Evolutionary conservation across 129 eudicot genomes (phyloP), one percentile per base, ranked within the genome.

Genomic region (Pulicaria dysenterica): DNA sequence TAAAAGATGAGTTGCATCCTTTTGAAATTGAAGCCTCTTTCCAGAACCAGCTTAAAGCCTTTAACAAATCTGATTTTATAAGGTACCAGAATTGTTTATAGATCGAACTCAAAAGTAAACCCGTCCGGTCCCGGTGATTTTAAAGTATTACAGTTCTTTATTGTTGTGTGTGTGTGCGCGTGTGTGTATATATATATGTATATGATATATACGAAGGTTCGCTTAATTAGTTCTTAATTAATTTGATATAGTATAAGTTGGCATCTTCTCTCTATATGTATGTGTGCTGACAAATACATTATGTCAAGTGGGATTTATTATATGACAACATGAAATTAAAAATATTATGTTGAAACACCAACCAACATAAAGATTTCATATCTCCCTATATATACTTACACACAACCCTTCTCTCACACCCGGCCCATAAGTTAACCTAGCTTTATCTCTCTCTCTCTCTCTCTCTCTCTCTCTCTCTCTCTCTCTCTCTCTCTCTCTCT

Each of bases 151-250:
- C n/a, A n/a, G n/a, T n/a, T n/a, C n/a, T n/a, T n/a, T n/a, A n/a
- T n/a, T n/a, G n/a, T n/a, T n/a, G n/a, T n/a, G n/a, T n/a, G n/a
- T n/a, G n/a, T n/a, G n/a, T n/a, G n/a, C n/a, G n/a, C n/a, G n/a
- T n/a, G n/a, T n/a, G n/a, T n/a, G n/a, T n/a, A n/a, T n/a, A 24
- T 24, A 24, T 24, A 24, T 24, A 24, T 24, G 2, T 24, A 24
- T 24, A 24, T n/a, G 31, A 24, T 2, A 19, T 56, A 76, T 56
- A 79, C 80, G 97, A 85, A 88, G 69, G 83, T 90, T 90, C 96
- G 31, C 31, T 84, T 41, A 62, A 82, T 76, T 77, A 62, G 83
- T 76, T 77, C 69, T 59, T 66, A 82, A 88, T 87, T 66, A 85
- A n/a, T n/a, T n/a, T n/a, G 80, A 56, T 53, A 67, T 37, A 67